Base-by-base conservation (phyloP, 805 yeast genomes). In the Kazachstania psychrophila region DNA sequence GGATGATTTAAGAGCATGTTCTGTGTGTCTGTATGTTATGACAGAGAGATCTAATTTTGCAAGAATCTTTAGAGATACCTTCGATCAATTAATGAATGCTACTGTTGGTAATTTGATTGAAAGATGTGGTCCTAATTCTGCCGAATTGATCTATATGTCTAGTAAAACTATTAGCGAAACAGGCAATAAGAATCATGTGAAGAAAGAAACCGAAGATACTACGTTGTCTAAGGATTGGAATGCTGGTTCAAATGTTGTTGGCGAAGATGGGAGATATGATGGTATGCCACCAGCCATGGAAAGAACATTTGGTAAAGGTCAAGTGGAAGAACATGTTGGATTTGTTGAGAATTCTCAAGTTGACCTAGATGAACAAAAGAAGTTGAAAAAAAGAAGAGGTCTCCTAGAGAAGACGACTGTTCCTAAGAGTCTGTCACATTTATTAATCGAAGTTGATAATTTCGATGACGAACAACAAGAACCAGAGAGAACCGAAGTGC, bases 1-100 rank as follows among this genome's bases (percentile, higher is more conserved):
- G 48, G 80, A 77, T 53, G 81, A 76, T 57, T 56, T 77, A 28
- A 62, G 81, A 39, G 79, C 80, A 7, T 77, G 85, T 46, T 75
- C 82, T 2, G 67, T 75, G 12, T 72, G 79, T 40, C 55, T 77
- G 13, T 77, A 74, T 49, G 80, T 75, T 5, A 74, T 77, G 79
- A 69, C 79, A 13, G 83, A 77, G 48, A 63, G 83, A 41, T 72
- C 82, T 0, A 69, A 69, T 46, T 73, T 75, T 56, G 82, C 80
- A 1, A 51, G 74, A 13, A 69, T 70, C 27, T 77, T 76, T 48
- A 64, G 84, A 51, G 82, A 77, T 47, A 75, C 80, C 2, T 77
- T 77, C 58, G 85, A 77, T 49, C 79, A 75, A 46, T 56, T 77
- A 40, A 72, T 76, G 75, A 64, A 68, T 45, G 79, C 81, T 6